Base-by-base conservation (phyloP, 176 grass and related monocot species). In the Carex cristatella region DNA sequence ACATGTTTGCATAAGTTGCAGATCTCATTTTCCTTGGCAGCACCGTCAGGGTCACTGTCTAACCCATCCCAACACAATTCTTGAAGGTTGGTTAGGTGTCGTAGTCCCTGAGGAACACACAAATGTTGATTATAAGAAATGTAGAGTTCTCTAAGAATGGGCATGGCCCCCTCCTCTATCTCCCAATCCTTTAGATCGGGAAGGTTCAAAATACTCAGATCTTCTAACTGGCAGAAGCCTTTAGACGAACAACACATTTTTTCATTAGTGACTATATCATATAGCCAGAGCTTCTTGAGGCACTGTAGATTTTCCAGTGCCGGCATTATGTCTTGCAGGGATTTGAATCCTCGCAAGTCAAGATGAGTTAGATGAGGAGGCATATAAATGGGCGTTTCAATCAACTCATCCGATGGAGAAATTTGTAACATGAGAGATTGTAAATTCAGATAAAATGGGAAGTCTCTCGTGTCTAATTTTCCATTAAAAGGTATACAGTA, bases 281-380 rank as follows among this genome's bases (percentile, higher is more conserved):
- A 6, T 46, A 46, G 7, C 44, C 0, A 0, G 53, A 55, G 53
- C 1, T 11, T 0, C 9, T 55, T 55, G 11, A 55, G 53, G 53
- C 0, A 55, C 9, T 55, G 53, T 55, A 55, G 11, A 0, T 55
- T 55, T 11, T 55, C 53, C 53, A 55, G 9, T 55, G 2, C 53
- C 53, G 9, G 1, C 44, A 8, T 46, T 46, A 46, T 8, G 7
- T 46, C 44, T 46, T 46, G 44, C 7, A 0, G 6, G 44, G 8
- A 46, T 46, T 8, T 7, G 0, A 7, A 46, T 0, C 1, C 0
- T 0, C 0, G 0, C 7, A 46, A 0, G 6, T 0, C 0, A 46
- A 46, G 44, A 46, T 7, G 1, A 8, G 44, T 46, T 0, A 46
- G 44, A 8, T 46, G 7, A 46, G 44, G 44, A 46, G 44, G 44